Conservation (phyloP, 257 asterid genomes). For the Phtheirospermum japonicum region DNA sequence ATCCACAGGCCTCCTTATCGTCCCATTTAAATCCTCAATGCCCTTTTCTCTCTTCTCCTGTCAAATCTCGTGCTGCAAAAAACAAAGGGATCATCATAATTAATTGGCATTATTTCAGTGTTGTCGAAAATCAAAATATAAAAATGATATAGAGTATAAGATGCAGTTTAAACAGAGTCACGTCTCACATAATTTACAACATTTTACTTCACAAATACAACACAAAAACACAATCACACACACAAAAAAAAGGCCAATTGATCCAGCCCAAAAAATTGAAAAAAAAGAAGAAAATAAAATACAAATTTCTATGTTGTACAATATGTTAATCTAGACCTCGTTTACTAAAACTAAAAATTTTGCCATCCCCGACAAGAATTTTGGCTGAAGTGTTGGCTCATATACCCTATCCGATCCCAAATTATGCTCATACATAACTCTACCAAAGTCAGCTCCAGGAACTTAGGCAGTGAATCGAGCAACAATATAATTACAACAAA, state of each 20-base stretch:
- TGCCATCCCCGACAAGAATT: not conserved
- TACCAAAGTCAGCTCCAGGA: too few relatives aligned
- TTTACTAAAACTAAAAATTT: slow-evolving; percentile 1
- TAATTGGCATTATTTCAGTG: too few relatives aligned
- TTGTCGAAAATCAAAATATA: too few relatives aligned
- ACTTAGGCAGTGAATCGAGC: too few relatives aligned
- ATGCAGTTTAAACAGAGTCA: not conserved
- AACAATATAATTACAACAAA: not conserved
- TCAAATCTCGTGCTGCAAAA: slow-evolving; percentile 76
- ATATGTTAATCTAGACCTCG: slow-evolving; percentile 8
- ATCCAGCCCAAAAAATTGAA: too few relatives aligned
- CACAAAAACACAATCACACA: too few relatives aligned
- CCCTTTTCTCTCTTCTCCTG: slow-evolving; percentile 91
- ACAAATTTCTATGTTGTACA: too few relatives aligned
- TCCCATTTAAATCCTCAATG: slow-evolving; percentile 89
- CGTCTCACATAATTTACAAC: not conserved
- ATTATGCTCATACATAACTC: too few relatives aligned
- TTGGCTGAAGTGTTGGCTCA: not conserved
- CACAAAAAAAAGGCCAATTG: too few relatives aligned
- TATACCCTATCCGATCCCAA: not conserved
- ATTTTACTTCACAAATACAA: not conserved
- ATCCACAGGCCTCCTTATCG: slow-evolving; percentile 78
- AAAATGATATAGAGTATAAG: not conserved
- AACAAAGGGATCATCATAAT: slow-evolving; percentile 10
- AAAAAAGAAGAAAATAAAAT: too few relatives aligned